Evolutionary conservation across 2,329 filamentous ascomycete species (phyloP).

Genomic region (Cladosporium halotolerans): DNA sequence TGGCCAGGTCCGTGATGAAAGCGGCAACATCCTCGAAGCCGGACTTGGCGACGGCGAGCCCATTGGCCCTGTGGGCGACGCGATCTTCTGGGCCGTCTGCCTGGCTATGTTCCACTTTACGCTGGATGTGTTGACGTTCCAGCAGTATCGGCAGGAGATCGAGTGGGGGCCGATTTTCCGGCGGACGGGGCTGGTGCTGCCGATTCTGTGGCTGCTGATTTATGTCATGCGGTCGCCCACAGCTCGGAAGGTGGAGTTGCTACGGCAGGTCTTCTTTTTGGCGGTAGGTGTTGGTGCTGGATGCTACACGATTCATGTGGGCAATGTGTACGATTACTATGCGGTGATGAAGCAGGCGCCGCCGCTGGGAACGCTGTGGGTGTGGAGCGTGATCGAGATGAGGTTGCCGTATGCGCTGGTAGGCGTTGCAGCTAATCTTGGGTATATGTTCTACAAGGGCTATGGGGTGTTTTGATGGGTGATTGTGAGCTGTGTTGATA

Average conservation of each 20-base stretch:
- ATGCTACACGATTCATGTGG: slow-evolving; percentile 73
- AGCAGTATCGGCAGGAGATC: slow-evolving; percentile 67
- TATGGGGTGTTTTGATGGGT: slow-evolving; percentile 1
- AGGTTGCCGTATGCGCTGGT: slow-evolving; percentile 6
- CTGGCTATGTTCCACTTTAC: slow-evolving; percentile 70
- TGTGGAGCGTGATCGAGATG: slow-evolving; percentile 88
- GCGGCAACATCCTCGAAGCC: slow-evolving; percentile 31
- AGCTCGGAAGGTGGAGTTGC: slow-evolving; percentile 38
- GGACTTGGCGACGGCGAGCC: slow-evolving; percentile 35
- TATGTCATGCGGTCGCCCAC: slow-evolving; percentile 39
- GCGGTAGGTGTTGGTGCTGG: slow-evolving; percentile 55
- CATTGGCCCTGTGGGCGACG: slow-evolving; percentile 42
- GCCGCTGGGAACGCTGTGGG: slow-evolving; percentile 82
- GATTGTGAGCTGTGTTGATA: too few species aligned
- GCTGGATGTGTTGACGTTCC: slow-evolving; percentile 70
- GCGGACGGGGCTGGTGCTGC: slow-evolving; percentile 44
- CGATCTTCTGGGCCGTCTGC: slow-evolving; percentile 48
- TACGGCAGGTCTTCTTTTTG: slow-evolving; percentile 55
- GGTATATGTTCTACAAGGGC: slow-evolving; percentile 9
- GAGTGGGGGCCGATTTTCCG: slow-evolving; percentile 51
- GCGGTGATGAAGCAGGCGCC: slow-evolving; percentile 88
- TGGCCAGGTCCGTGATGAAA: slow-evolving; percentile 25
- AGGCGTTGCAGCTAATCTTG: neutral
- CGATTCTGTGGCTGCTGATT: slow-evolving; percentile 40
- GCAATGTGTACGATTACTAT: slow-evolving; percentile 74